Conservation (phyloP, 768 basidiomycete species). For the Panellus pusillus region DNA sequence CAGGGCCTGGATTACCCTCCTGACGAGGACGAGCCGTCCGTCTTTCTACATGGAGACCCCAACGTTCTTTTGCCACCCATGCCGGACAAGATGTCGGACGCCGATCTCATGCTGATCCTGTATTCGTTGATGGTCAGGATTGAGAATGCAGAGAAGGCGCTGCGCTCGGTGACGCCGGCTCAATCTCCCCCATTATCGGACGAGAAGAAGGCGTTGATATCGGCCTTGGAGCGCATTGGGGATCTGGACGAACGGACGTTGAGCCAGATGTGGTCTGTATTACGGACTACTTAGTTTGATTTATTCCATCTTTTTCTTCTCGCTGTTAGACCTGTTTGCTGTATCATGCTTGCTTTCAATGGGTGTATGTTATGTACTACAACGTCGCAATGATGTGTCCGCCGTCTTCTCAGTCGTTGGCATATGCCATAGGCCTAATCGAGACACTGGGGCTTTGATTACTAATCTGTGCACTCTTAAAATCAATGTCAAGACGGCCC, state of each 20-base stretch:
- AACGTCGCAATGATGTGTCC: not conserved
- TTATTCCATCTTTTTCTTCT: constrained; percentile 11
- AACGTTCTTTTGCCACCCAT: constrained; percentile 67
- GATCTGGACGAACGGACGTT: constrained; percentile 51
- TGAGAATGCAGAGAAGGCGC: constrained; percentile 61
- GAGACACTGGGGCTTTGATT: too few relatives aligned
- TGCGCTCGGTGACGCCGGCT: constrained; percentile 30
- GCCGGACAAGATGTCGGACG: constrained; percentile 66
- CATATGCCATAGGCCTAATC: too few relatives aligned
- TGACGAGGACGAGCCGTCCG: constrained; percentile 28
- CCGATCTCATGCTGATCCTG: constrained; percentile 71
- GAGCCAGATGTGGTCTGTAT: constrained; percentile 38
- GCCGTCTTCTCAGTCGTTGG: not conserved
- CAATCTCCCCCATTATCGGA: constrained; percentile 14
- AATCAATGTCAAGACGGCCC: too few relatives aligned
- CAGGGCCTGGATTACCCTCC: constrained; percentile 17
- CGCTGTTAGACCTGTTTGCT: constrained; percentile 12
- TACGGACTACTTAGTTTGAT: constrained; percentile 28
- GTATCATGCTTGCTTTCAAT: constrained; percentile 6
- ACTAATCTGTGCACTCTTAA: too few relatives aligned
- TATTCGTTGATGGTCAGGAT: constrained; percentile 76
- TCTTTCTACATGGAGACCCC: constrained; percentile 58
- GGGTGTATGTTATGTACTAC: constrained; percentile 15
- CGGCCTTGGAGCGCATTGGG: constrained; percentile 35
- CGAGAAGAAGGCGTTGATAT: constrained; percentile 33